Evolutionary conservation across 108 stramenopile species (phyloP), one percentile per base, ranked within the genome.

Genomic region (Pinguiococcus pyrenoidosus): DNA sequence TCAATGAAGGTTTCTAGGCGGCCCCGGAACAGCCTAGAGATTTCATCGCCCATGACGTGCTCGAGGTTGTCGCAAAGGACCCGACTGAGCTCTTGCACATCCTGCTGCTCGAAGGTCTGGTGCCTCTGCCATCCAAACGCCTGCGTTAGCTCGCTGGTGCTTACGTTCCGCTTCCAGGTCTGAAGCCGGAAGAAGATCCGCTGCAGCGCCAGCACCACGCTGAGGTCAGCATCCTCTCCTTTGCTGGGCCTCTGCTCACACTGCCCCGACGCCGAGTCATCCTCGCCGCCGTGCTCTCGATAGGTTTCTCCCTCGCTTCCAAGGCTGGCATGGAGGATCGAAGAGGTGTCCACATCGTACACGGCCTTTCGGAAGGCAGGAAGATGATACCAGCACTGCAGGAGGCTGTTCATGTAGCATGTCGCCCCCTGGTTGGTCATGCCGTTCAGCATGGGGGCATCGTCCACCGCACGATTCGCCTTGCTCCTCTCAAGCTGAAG

Each of bases 41-140:
- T n/a, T n/a, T n/a, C n/a, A n/a, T n/a, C n/a, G n/a, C n/a, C n/a
- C n/a, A n/a, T n/a, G n/a, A n/a, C n/a, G 43, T 66, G 60, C 62
- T 70, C 69, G 38, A 70, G 35, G 43, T 68, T 62, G 39, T 66
- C 69, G 22, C 58, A 57, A n/a, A 70, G 59, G 20, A 67, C 65
- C 21, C 66, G 66, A 20, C 27, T 28, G 28, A 56, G 27, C 18
- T 56, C 56, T 16, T 56, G 39, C 5, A 60, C 7, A 5, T 46
- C 64, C 56, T 69, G 68, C 17, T 69, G 68, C 16, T 33, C 29
- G 39, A 54, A 58, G 18, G 64, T 28, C 24, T 69, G 64, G 26
- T 30, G 27, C 7, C 44, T 24, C 18, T 56, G 41, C 68, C 68
- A 69, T 2, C 64, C 68, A 51, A 69, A 69, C 32, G 63, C 59